phyloP scores from a whole-genome alignment of 495 filamentous ascomycete genomes.

The Neurospora sp. region DNA sequence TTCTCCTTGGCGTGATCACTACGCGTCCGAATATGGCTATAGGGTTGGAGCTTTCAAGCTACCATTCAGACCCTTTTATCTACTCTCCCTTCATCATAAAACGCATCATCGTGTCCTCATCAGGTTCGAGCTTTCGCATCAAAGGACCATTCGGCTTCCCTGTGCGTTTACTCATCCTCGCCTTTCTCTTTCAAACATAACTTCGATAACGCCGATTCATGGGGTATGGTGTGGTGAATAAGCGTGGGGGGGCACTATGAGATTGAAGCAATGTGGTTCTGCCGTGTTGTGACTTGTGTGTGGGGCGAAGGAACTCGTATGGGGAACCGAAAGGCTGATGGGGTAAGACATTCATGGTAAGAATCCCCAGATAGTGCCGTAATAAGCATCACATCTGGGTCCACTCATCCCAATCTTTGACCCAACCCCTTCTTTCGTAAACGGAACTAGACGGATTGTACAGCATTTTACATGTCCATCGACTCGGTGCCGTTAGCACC shows the following conservation, averaged over 20 bases:
- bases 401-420: not conserved
- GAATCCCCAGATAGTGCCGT: not conserved
- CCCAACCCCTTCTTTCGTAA: not conserved
- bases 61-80: constrained; percentile 33
- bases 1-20: constrained; percentile 8
- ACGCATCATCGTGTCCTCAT: constrained; percentile 9
- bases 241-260: constrained; percentile 6
- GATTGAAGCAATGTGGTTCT: constrained; percentile 13
- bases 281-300: constrained; percentile 8
- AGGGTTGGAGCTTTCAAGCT: constrained; percentile 45
- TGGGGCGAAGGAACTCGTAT: not conserved
- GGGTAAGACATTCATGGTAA: not conserved
- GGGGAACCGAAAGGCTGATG: not conserved
- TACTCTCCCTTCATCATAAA: constrained; percentile 7
- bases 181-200: constrained; percentile 28
- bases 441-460: not conserved
- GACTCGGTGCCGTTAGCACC: constrained; percentile 75
- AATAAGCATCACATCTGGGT: not conserved
- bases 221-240: constrained; percentile 8
- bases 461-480: constrained; percentile 85
- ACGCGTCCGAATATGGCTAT: not conserved
- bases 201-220: constrained; percentile 25
- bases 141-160: constrained; percentile 26
- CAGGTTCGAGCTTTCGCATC: constrained; percentile 45
- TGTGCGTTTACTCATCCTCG: constrained; percentile 16